A percentile compares a stretch with the other conserved stretches of the same genome.
phyloP scores from a whole-genome alignment of 192 early-diverging fungal species.

The Jimgerdemannia lactiflua region DNA sequence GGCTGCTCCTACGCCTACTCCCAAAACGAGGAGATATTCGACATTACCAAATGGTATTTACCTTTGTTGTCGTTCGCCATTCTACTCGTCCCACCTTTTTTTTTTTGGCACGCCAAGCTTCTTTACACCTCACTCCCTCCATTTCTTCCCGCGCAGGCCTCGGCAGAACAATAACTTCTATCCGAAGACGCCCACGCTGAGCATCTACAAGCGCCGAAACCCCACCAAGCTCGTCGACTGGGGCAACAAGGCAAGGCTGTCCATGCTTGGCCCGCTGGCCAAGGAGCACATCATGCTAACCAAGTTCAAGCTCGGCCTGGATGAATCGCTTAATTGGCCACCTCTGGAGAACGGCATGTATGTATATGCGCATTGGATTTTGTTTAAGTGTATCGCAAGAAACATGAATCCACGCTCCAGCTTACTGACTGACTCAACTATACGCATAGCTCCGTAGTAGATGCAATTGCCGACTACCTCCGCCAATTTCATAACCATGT shows the following conservation, averaged over 20 bases:
- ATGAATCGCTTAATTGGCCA: constrained; percentile 24
- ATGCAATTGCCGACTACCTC: constrained; percentile 38
- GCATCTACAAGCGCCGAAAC: constrained; percentile 31
- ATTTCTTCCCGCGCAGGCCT: constrained; percentile 26
- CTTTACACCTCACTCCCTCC: not conserved
- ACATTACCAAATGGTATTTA: constrained; percentile 44
- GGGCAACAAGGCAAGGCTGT: constrained; percentile 35
- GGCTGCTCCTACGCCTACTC: constrained; percentile 45
- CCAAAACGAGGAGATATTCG: constrained; percentile 41
- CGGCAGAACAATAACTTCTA: constrained; percentile 28
- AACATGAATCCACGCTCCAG: not conserved
- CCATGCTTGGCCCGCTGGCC: constrained; percentile 31
- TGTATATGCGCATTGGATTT: not conserved
- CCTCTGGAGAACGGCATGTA: constrained; percentile 28
- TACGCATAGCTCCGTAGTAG: constrained; percentile 11
- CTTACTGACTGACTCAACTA: not conserved
- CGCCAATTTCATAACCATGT: constrained; percentile 33
- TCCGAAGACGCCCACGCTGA: constrained; percentile 41
- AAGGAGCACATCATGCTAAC: constrained; percentile 31
- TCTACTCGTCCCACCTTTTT: not conserved
- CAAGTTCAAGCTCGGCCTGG: constrained; percentile 36
- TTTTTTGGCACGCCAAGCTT: not conserved
- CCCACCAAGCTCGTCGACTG: constrained; percentile 38
- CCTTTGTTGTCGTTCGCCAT: not conserved
- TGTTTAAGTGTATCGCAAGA: not conserved